These are phyloP conservation scores for Tirmania nivea DNA, from an alignment of 495 filamentous ascomycete species.

Conservation along the genomic window DNA sequence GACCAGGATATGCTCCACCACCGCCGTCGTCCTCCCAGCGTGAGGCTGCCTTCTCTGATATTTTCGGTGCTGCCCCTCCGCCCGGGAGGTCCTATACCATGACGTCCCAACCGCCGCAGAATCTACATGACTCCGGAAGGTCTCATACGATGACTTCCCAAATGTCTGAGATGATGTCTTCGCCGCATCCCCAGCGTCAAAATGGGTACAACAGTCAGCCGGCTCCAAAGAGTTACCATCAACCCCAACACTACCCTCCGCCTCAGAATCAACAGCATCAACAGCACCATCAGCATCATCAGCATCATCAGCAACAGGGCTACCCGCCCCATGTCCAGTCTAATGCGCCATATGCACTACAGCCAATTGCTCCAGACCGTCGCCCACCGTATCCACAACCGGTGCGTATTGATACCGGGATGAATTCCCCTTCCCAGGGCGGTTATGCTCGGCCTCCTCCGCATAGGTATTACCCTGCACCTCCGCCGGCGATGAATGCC, in stretches of 20 bases:
- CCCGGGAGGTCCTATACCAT: constrained; percentile 75
- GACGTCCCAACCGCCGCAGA: constrained; percentile 40
- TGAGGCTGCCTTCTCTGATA: constrained; percentile 89
- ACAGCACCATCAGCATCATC: constrained; percentile 22
- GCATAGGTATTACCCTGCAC: constrained; percentile 33
- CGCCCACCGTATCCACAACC: constrained; percentile 30
- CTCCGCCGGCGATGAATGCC: constrained; percentile 52
- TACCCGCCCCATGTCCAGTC: constrained; percentile 29
- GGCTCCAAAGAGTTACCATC: constrained; percentile 23
- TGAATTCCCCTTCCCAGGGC: constrained; percentile 16
- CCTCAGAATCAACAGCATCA: constrained; percentile 17
- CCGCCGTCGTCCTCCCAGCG: constrained; percentile 33
- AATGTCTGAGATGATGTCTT: constrained; percentile 27
- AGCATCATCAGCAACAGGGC: constrained; percentile 18
- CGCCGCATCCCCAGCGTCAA: constrained; percentile 30
- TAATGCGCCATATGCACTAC: constrained; percentile 41
- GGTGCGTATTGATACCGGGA: constrained; percentile 17
- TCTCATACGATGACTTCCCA: constrained; percentile 68
- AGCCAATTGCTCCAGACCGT: constrained; percentile 36
- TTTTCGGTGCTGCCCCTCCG: constrained; percentile 63
- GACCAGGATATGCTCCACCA: constrained; percentile 6
- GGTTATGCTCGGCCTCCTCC: constrained; percentile 26
- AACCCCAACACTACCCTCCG: constrained; percentile 15
- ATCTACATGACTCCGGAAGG: constrained; percentile 34
- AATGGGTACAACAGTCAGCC: constrained; percentile 29